Evolutionary conservation across 2,329 filamentous ascomycete genomes (phyloP).

Genomic region (Cylindrodendrum hubeiense): DNA sequence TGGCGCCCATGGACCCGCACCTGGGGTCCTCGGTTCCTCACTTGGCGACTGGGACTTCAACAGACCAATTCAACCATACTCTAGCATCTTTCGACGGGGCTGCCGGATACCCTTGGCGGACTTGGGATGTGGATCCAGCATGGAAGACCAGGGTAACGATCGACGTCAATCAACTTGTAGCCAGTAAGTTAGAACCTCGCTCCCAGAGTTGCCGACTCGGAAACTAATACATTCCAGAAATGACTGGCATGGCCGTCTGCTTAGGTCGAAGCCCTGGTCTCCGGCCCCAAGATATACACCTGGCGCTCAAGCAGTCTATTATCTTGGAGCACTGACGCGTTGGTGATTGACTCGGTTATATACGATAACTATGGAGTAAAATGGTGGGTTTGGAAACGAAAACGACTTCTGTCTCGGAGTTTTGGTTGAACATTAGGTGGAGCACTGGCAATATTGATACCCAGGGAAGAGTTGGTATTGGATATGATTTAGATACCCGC

Average conservation of each 20-base stretch:
- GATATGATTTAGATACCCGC: background rate
- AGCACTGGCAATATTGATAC: conserved; percentile 24
- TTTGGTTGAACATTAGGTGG: background rate
- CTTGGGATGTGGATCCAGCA: conserved; percentile 30
- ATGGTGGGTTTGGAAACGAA: background rate
- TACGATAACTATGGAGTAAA: no score
- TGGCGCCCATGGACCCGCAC: conserved; percentile 19
- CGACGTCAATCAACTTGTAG: conserved; percentile 49
- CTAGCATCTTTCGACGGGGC: conserved; percentile 27
- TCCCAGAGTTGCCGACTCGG: background rate
- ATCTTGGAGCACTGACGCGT: conserved; percentile 9
- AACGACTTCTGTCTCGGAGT: background rate
- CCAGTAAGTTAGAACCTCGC: conserved; percentile 44
- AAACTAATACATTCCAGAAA: conserved; percentile 46
- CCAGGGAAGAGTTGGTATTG: conserved; percentile 5
- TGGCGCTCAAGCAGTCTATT: conserved; percentile 42
- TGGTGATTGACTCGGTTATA: background rate
- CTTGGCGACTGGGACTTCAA: conserved; percentile 1
- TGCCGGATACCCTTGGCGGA: conserved; percentile 24
- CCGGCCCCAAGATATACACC: conserved; percentile 53
- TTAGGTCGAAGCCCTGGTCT: conserved; percentile 55
- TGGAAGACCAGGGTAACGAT: conserved; percentile 51
- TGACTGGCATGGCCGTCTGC: conserved; percentile 52
- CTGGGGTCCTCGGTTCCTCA: conserved; percentile 24
- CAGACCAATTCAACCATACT: conserved; percentile 18